Evolutionary conservation across 306 rosid genomes (phyloP), one percentile per base, ranked within the genome.

Genomic region (Begonia loranthoides): DNA sequence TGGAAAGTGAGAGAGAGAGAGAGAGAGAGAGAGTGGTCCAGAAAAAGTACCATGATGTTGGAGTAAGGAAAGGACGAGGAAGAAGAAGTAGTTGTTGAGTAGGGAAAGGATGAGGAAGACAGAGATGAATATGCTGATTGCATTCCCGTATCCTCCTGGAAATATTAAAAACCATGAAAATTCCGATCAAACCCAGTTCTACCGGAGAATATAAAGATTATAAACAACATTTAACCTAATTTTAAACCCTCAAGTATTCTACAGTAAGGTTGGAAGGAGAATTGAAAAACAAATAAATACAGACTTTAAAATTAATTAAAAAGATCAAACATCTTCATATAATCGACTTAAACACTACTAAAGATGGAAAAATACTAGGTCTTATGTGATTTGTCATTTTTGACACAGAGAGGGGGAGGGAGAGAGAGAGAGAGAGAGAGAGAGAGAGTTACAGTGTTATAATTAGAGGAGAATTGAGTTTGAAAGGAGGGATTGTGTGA

Each of bases 21-120:
- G 89, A 72, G 56, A 79, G 15, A 39, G 95, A 64, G 57, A 13
- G 3, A 43, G 45, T 41, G 6, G 45, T 19, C 22, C 22, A 28
- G 36, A 67, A 17, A 85, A 68, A n/a, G 87, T 80, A n/a, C 36
- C 36, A 28, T 28, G 9, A 28, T 28, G 36, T 28, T 28, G 36
- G 36, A 38, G 55, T 15, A 40, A 40, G 47, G 73, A 49, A 94
- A 73, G 52, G 85, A 21, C 21, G 95, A 68, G 50, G 88, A 76
- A 4, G 96, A 70, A 17, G 87, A 68, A n/a, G 87, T 80, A n/a
- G 95, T 67, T 6, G 95, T 66, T 39, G 95, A 70, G 52, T 73
- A 78, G 58, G 82, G 77, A 61, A 80, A 82, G 36, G 97, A 82
- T 4, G 95, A 76, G 17, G 94, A 73, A 45, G 85, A 63, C 48